phyloP scores from a whole-genome alignment of 148 eudicot genomes.

The Cornus florida region DNA sequence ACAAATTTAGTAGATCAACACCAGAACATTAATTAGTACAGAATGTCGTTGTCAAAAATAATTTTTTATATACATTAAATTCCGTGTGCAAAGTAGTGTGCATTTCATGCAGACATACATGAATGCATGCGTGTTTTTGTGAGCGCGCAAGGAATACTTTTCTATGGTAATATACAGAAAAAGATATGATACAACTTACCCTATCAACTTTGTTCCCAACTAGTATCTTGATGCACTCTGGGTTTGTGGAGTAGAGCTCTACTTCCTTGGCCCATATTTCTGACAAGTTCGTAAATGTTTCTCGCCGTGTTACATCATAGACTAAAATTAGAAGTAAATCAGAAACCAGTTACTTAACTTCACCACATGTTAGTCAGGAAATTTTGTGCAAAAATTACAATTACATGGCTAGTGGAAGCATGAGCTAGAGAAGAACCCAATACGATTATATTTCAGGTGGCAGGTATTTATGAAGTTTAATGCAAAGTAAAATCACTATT shows the following conservation, averaged over 20 bases:
- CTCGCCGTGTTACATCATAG: constrained; percentile 64
- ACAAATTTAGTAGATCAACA: no score
- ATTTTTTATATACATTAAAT: no score
- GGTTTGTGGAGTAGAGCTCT: constrained; percentile 52
- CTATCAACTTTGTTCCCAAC: constrained; percentile 68
- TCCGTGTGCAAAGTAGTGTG: background rate
- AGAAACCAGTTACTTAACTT: background rate
- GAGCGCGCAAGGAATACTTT: background rate
- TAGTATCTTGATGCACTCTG: constrained; percentile 57
- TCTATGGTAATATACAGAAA: background rate
- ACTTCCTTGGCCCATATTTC: constrained; percentile 58
- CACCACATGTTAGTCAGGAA: background rate
- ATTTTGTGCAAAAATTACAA: background rate
- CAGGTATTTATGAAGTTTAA: background rate
- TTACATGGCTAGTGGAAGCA: background rate
- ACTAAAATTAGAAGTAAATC: constrained; percentile 27
- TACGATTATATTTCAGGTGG: no score
- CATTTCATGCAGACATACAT: background rate
- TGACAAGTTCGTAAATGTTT: constrained; percentile 52
- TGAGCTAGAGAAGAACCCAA: background rate
- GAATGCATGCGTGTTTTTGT: background rate
- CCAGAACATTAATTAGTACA: no score
- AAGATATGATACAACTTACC: constrained; percentile 29
- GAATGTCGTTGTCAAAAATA: no score
- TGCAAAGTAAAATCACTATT: no score